phyloP scores from a whole-genome alignment of 257 asterid genomes.

The Nicotiana attenuata region DNA sequence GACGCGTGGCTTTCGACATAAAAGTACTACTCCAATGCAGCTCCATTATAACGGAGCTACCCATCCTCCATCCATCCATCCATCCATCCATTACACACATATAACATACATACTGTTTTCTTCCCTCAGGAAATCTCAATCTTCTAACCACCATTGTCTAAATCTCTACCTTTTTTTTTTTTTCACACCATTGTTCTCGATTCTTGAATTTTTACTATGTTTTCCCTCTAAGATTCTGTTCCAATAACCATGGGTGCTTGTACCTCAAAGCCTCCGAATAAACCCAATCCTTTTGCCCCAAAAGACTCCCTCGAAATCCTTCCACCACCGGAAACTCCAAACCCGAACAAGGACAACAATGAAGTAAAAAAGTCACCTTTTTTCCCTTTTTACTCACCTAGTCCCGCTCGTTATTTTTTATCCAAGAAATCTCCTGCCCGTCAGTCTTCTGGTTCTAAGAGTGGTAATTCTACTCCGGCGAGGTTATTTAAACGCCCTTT shows the following conservation, averaged over 20 bases:
- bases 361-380: slow-evolving; percentile 20
- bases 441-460: slow-evolving; percentile 21
- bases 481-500: slow-evolving; percentile 31
- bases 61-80: not conserved
- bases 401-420: slow-evolving; percentile 25
- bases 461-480: slow-evolving; percentile 31
- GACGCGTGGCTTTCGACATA: not conserved
- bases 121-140: not conserved
- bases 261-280: slow-evolving; percentile 43
- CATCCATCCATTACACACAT: not conserved
- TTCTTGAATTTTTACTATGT: not conserved
- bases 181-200: not conserved
- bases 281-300: slow-evolving; percentile 49
- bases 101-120: not conserved
- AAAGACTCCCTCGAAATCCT: slow-evolving; percentile 17
- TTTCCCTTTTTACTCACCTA: slow-evolving; percentile 30
- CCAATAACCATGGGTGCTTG: slow-evolving; percentile 41
- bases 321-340: slow-evolving; percentile 18
- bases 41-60: too few species aligned
- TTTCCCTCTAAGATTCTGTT: not conserved
- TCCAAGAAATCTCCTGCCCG: slow-evolving; percentile 37
- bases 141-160: not conserved
- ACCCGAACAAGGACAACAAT: not conserved
- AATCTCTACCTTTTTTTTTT: not conserved
- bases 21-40: not conserved